A percentile compares a stretch with the other conserved stretches of the same genome.
These are phyloP conservation scores for Ceratobasidium sp. DNA, from an alignment of 1,284 basidiomycete genomes.

Conservation along the genomic window DNA sequence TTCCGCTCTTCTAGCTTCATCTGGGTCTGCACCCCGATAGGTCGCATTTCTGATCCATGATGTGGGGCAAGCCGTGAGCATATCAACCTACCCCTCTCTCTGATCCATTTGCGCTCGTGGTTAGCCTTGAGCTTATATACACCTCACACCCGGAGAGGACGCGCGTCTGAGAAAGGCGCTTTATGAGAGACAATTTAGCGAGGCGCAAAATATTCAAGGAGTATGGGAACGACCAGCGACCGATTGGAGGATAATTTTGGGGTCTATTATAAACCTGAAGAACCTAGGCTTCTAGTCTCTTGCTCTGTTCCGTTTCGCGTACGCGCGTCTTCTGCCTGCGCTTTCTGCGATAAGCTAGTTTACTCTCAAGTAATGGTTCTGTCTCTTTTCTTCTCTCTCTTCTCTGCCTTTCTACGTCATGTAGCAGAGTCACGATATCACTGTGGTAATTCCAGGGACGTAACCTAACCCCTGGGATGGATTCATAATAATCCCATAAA, in stretches of 20 bases:
- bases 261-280: constrained; percentile 11
- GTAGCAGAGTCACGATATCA: too few relatives aligned
- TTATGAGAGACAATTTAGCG: constrained; percentile 37
- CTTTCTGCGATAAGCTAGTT: too few relatives aligned
- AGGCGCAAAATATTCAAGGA: constrained; percentile 20
- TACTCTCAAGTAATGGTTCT: too few relatives aligned
- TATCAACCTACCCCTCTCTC: not conserved
- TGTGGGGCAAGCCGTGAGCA: constrained; percentile 5
- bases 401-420: too few relatives aligned
- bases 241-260: constrained; percentile 39
- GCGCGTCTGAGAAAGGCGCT: constrained; percentile 28
- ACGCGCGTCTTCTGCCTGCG: too few relatives aligned
- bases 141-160: constrained; percentile 38
- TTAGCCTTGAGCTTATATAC: constrained; percentile 21
- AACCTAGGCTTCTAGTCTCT: too few relatives aligned
- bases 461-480: too few relatives aligned
- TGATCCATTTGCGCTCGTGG: not conserved
- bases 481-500: too few relatives aligned
- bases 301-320: too few relatives aligned
- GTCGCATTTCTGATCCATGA: constrained; percentile 29
- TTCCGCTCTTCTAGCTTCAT: constrained; percentile 23
- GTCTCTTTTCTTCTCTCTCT: too few relatives aligned
- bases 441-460: too few relatives aligned
- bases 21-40: constrained; percentile 32
- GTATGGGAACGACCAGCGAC: constrained; percentile 34